phyloP scores from a whole-genome alignment of 2,329 filamentous ascomycete genomes.

The Monosporascus sp. region DNA sequence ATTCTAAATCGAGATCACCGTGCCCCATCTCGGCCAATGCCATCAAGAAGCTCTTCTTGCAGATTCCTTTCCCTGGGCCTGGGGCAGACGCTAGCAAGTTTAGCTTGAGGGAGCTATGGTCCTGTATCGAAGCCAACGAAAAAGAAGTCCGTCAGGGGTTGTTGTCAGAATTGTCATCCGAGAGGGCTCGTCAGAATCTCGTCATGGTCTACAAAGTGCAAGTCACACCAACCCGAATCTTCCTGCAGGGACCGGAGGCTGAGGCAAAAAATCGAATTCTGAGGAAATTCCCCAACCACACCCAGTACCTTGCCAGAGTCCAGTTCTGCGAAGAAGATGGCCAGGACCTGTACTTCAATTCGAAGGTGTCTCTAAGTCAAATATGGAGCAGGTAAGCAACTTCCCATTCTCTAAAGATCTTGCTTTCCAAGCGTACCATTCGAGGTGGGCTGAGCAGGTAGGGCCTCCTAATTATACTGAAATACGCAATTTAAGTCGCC shows the following conservation, averaged over 20 bases:
- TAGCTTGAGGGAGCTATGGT: conserved; percentile 19
- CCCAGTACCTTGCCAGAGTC: conserved; percentile 63
- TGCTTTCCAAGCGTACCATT: too few relatives aligned
- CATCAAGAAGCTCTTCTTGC: conserved; percentile 44
- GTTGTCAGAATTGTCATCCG: conserved; percentile 16
- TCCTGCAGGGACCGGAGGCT: conserved; percentile 54
- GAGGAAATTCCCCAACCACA: conserved; percentile 54
- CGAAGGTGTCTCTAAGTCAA: conserved; percentile 38
- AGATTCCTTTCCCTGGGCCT: conserved; percentile 51
- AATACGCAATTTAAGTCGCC: too few relatives aligned
- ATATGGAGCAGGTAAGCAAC: conserved; percentile 37
- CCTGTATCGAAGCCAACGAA: conserved; percentile 37
- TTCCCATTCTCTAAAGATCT: neutral
- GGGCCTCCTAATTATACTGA: too few relatives aligned
- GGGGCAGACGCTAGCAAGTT: conserved; percentile 39
- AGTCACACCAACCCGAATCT: conserved; percentile 55
- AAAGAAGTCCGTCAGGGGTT: conserved; percentile 25
- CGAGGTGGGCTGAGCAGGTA: too few relatives aligned
- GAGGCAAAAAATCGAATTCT: conserved; percentile 68
- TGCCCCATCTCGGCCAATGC: conserved; percentile 45
- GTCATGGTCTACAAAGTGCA: conserved; percentile 48
- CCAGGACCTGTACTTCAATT: conserved; percentile 53
- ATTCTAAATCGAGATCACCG: conserved; percentile 3
- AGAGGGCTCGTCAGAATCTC: conserved; percentile 33
- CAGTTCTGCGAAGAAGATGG: conserved; percentile 72